Conservation (phyloP, 1,139 yeast genomes). For the Yarrowia galli region DNA sequence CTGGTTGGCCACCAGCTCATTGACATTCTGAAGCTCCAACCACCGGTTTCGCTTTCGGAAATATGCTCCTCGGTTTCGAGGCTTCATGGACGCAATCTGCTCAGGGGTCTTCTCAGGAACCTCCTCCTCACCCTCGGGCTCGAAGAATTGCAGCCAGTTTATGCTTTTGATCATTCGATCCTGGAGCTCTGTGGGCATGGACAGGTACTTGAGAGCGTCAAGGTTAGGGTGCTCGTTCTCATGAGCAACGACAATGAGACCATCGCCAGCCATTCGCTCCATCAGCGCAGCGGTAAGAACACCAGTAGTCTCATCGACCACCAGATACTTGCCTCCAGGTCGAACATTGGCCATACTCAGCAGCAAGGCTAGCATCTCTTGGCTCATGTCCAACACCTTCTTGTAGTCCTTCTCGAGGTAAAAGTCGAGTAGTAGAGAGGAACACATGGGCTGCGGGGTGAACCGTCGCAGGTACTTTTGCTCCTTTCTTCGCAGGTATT, state of each 20-base stretch:
- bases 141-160: conserved; percentile 79
- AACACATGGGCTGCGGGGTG: conserved; percentile 79
- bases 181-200: conserved; percentile 61
- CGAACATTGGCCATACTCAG: conserved; percentile 79
- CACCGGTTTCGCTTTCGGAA: conserved; percentile 69
- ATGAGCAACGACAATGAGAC: conserved; percentile 77
- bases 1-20: conserved; percentile 61
- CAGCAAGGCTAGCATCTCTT: conserved; percentile 79
- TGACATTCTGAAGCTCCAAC: conserved; percentile 54
- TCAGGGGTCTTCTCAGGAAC: conserved; percentile 55
- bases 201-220: conserved; percentile 70
- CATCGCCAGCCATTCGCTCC: conserved; percentile 89
- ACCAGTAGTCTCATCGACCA: conserved; percentile 93
- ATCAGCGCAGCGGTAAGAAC: conserved; percentile 79
- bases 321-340: conserved; percentile 88
- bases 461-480: conserved; percentile 88
- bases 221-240: conserved; percentile 93
- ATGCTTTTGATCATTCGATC: conserved; percentile 68
- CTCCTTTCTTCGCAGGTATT: conserved; percentile 88
- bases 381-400: conserved; percentile 80
- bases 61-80: conserved; percentile 70
- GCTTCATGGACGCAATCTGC: conserved; percentile 63
- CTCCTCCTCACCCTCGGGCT: conserved; percentile 70
- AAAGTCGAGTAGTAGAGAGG: conserved; percentile 76
- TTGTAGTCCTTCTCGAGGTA: conserved; percentile 76